Evolutionary conservation across 495 filamentous ascomycete genomes (phyloP).

Genomic region (Articulospora tetracladia): DNA sequence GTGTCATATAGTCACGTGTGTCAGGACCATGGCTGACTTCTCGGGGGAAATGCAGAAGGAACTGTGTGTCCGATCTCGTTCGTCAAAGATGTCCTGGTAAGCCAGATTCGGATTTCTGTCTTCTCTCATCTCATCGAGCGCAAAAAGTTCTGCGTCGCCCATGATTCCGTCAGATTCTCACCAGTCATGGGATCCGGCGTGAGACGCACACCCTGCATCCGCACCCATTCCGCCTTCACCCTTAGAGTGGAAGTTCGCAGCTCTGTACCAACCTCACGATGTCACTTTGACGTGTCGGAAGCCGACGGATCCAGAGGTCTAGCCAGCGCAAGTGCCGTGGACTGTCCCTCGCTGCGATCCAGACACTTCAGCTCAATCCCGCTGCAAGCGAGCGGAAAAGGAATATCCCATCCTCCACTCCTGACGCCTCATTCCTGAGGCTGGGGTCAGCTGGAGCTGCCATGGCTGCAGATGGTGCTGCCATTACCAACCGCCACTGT

Average conservation of each 20-base stretch:
- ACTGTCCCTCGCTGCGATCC: background rate
- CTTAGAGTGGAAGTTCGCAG: too few relatives aligned
- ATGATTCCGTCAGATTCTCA: background rate
- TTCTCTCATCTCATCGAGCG: too few relatives aligned
- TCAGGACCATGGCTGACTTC: constrained; percentile 3
- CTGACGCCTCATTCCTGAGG: background rate
- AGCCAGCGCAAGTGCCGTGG: background rate
- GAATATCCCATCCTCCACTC: background rate
- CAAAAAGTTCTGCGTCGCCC: too few relatives aligned
- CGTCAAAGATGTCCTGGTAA: constrained; percentile 67
- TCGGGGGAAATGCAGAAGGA: constrained; percentile 45
- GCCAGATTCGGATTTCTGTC: constrained; percentile 26
- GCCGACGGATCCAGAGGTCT: background rate
- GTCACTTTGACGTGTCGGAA: background rate
- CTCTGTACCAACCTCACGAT: background rate
- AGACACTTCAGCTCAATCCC: too few relatives aligned
- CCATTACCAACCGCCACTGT: background rate
- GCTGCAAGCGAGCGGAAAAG: background rate
- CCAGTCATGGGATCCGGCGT: background rate
- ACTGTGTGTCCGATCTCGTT: constrained; percentile 69
- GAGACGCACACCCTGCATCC: background rate
- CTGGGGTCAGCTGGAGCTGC: background rate
- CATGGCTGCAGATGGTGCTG: background rate
- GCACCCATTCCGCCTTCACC: background rate
- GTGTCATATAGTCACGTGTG: constrained; percentile 15